Base-by-base conservation (phyloP, 1,284 basidiomycete species). In the Ganoderma boninense region DNA sequence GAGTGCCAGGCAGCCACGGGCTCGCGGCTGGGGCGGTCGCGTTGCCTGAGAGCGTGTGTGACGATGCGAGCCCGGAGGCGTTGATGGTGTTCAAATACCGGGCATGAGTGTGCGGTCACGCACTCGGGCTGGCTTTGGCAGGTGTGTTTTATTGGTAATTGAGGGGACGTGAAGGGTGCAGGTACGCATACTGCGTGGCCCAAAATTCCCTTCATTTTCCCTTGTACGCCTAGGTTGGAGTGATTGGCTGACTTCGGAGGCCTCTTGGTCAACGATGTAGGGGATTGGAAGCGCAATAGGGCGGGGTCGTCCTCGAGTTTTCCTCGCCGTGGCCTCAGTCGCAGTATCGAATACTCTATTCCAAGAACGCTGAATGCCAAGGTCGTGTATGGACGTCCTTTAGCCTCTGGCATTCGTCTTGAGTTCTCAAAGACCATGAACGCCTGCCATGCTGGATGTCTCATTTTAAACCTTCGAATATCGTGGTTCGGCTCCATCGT, bases 1-100 rank as follows among this genome's bases (percentile, higher is more conserved):
- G 71, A 73, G 49, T 73, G 71, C 67, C 71, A 73, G 67, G 71
- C 62, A 73, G 69, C 62, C 54, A 44, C 16, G 67, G 69, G 40
- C 54, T 64, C 44, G 64, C 62, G 26, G 16, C 49, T 10, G 71
- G 71, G 16, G 71, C 20, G 67, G 49, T 49, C 54, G 18, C 2
- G 16, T 62, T 46, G 38, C 52, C 62, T 16, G 54, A 66, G 35
- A 43, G 46, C n/a, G 65, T 70, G 42, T 73, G 71, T 59, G 69
- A 59, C 44, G 70, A 69, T 44, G 69, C 67, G 0, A 69, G 69
- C 16, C 59, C 69, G 26, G 57, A 70, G 65, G 62, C 67, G 71
- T 23, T 73, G 57, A 65, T 65, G 68, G 68, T 67, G n/a, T 72
- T 65, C 20, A 23, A 64, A 32, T 72, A 72, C 35, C 54, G 32